Base-by-base conservation (phyloP, 1,284 basidiomycete species). In the Austropuccinia psidii region DNA sequence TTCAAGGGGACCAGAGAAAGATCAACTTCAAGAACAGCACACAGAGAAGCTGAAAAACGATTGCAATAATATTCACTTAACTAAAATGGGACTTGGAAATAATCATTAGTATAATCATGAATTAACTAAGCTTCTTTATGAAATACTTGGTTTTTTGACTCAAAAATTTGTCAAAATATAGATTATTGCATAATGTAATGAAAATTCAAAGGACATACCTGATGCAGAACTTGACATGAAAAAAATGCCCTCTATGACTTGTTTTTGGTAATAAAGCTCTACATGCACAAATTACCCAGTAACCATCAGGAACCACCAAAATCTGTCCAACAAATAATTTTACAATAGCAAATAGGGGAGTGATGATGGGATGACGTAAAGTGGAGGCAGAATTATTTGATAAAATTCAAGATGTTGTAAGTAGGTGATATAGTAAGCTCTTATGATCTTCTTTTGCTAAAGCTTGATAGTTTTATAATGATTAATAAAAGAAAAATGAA, bases 121-220 rank as follows among this genome's bases (percentile, higher is more conserved):
- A 52, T 9, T n/a, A 45, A 39, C 27, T 15, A 19, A 64, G 11
- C 37, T n/a, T 27, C 3, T 27, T 21, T 2, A 4, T 7, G 29
- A n/a, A 21, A 41, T 21, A n/a, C 6, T 19, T 13, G 31, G 21
- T 6, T 47, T 19, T 13, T 27, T 17, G 5, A 43, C 68, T 72
- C 9, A 72, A 55, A 57, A 47, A 43, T 72, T 72, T 19, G 68
- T 72, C 17, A 61, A 55, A 8, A 57, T 57, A 52, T 61, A 72
- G 9, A 72, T 57, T 39, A 72, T 72, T 5, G 57, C 68, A 61
- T 45, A 72, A 50, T 55, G 68, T 27, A 72, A 61, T n/a, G 61
- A 43, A 31, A 72, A 72, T 13, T 61, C 11, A 19, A 45, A 43
- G 45, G 57, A 72, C 68, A 72, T 72, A 50, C 57, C 55, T 7